phyloP scores from a whole-genome alignment of 495 filamentous ascomycete species.

The Daldinia vernicosa region DNA sequence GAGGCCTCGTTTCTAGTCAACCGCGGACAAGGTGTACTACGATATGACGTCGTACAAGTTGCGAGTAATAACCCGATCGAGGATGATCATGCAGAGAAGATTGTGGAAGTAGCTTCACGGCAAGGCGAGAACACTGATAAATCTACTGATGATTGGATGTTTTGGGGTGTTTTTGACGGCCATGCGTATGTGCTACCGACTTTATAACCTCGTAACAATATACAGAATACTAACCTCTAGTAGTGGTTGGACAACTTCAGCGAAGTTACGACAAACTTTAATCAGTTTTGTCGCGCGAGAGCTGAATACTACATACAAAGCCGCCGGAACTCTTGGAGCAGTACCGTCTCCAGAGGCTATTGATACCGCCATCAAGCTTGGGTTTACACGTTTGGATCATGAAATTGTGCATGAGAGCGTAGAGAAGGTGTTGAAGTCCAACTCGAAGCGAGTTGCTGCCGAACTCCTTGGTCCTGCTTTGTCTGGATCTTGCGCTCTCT shows the following conservation, averaged over 20 bases:
- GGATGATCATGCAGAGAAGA: constrained; percentile 97
- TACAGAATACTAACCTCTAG: not conserved
- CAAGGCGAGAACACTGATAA: constrained; percentile 54
- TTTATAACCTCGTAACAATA: not conserved
- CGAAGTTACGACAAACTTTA: constrained; percentile 90
- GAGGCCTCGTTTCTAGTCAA: constrained; percentile 93
- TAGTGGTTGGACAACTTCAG: constrained; percentile 97
- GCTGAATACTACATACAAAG: constrained; percentile 91
- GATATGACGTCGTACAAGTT: constrained; percentile 95
- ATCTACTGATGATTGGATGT: constrained; percentile 91
- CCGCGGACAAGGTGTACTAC: constrained; percentile 86
- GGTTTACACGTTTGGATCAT: constrained; percentile 86
- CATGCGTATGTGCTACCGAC: constrained; percentile 72
- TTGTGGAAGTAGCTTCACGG: constrained; percentile 78
- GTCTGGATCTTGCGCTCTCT: constrained; percentile 93
- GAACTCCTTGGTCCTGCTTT: constrained; percentile 92
- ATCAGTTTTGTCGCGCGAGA: constrained; percentile 93
- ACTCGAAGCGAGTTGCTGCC: constrained; percentile 85
- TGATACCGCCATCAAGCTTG: constrained; percentile 90
- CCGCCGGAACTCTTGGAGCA: constrained; percentile 61
- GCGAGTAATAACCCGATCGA: constrained; percentile 98
- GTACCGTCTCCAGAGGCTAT: constrained; percentile 77
- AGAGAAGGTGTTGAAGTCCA: constrained; percentile 84
- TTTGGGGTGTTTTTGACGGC: constrained; percentile 99
- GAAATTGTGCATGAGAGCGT: constrained; percentile 93